Evolutionary conservation across 176 grass and related monocot species (phyloP).

Genomic region (Areca catechu): DNA sequence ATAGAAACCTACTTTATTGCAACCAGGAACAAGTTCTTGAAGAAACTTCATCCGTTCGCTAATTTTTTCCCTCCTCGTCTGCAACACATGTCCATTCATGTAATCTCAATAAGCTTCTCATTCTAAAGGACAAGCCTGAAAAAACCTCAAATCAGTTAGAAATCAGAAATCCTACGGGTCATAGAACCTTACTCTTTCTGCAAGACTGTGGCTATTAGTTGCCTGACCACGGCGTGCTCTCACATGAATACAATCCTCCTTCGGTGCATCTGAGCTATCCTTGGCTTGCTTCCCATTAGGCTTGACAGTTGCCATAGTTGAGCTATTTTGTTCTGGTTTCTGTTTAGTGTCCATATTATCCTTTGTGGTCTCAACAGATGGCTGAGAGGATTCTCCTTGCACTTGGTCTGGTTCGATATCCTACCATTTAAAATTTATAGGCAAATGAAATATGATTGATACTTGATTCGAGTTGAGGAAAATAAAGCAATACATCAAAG

Average conservation of each 20-base stretch:
- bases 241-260: slow-evolving; percentile 81
- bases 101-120: too few species aligned
- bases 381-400: background rate
- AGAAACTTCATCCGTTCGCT: slow-evolving; percentile 98
- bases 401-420: background rate
- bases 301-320: slow-evolving; percentile 18
- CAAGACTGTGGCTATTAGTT: slow-evolving; percentile 89
- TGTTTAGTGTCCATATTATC: background rate
- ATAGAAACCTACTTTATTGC: slow-evolving; percentile 60
- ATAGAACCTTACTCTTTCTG: slow-evolving; percentile 55
- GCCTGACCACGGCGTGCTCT: slow-evolving; percentile 77
- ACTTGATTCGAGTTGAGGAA: too few species aligned
- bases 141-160: background rate
- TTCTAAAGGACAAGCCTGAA: too few species aligned
- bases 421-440: background rate
- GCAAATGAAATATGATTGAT: too few species aligned
- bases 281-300: slow-evolving; percentile 52
- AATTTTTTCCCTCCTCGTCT: slow-evolving; percentile 97
- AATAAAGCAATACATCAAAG: background rate
- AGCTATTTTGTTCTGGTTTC: background rate
- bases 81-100: background rate
- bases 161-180: background rate
- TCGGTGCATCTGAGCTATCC: slow-evolving; percentile 35
- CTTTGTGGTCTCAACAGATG: background rate
- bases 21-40: slow-evolving; percentile 91